Base-by-base conservation (phyloP, 2,329 filamentous ascomycete genomes). In the Neurospora crassa region DNA sequence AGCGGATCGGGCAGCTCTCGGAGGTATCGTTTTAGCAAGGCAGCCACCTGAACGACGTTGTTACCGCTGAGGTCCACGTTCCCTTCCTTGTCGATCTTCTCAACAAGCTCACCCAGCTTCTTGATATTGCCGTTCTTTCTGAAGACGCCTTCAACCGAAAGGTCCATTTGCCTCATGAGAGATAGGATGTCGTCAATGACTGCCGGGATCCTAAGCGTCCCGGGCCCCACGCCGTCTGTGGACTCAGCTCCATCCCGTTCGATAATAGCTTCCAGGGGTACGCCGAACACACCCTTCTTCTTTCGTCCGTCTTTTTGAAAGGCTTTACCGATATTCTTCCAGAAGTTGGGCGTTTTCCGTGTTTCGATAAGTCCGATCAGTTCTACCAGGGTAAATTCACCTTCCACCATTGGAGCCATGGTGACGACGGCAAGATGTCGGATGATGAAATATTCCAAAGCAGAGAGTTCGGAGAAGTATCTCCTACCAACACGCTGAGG, bases 51-150 rank as follows among this genome's bases (percentile, higher is more conserved):
- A 29, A 99, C 93, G 0, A 97, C 94, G 71, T 91, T 94, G 79
- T 97, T 94, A 74, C 92, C 90, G 77, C 90, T 92, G 77, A 98
- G 88, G 79, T 96, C 94, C 71, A 97, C 90, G 70, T 91, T 89
- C 59, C 93, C 95, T 70, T 93, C 91, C 67, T 89, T 89, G 80
- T 99, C 96, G 74, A 99, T 94, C 76, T 90, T 86, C 71, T 96
- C 93, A 47, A 93, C 91, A 7, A 96, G 85, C 73, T 97, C 94
- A 76, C 92, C 93, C 67, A 97, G 86, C 76, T 94, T 92, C 80
- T 96, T 95, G 83, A 99, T 97, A 81, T 98, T 99, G 76, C 96
- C 96, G 78, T 98, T 99, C 86, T 99, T 99, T 76, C 96, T 90
- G 88, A 99, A 99, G 29, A 99, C 94, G 77, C 96, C 96, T 81